Evolutionary conservation across 805 yeast genomes (phyloP).

Genomic region (Ogataea nitratoaversa): DNA sequence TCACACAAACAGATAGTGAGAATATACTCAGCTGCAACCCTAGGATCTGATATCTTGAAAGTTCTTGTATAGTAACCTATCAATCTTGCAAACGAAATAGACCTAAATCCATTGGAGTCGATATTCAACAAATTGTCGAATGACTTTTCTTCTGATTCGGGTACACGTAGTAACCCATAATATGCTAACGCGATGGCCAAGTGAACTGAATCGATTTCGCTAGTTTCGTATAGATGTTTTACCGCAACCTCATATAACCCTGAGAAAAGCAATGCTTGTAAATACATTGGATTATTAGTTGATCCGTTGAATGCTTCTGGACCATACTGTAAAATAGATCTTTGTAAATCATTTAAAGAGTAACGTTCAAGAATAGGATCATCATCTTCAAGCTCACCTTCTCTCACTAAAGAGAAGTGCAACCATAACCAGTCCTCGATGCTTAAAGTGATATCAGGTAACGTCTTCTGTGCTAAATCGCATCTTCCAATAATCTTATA

Average conservation of each 20-base stretch:
- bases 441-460: slow-evolving; percentile 67
- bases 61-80: slow-evolving; percentile 78
- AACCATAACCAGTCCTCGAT: slow-evolving; percentile 98
- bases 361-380: slow-evolving; percentile 64
- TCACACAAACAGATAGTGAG: slow-evolving; percentile 60
- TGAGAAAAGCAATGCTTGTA: slow-evolving; percentile 65
- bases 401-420: slow-evolving; percentile 73
- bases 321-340: slow-evolving; percentile 67
- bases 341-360: slow-evolving; percentile 69
- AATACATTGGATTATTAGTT: slow-evolving; percentile 62
- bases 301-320: slow-evolving; percentile 63
- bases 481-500: slow-evolving; percentile 93
- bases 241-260: slow-evolving; percentile 84
- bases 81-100: slow-evolving; percentile 52
- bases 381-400: slow-evolving; percentile 34
- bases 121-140: slow-evolving; percentile 27
- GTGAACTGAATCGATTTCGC: slow-evolving; percentile 86
- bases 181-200: slow-evolving; percentile 77
- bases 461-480: slow-evolving; percentile 58
- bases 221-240: slow-evolving; percentile 53
- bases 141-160: slow-evolving; percentile 9
- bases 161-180: slow-evolving; percentile 59
- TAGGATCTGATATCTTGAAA: slow-evolving; percentile 82
- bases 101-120: slow-evolving; percentile 27
- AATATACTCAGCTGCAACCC: slow-evolving; percentile 87